Evolutionary conservation across 495 filamentous ascomycete genomes (phyloP), one percentile per base, ranked within the genome.

Genomic region (Clavariopsis aquatica): DNA sequence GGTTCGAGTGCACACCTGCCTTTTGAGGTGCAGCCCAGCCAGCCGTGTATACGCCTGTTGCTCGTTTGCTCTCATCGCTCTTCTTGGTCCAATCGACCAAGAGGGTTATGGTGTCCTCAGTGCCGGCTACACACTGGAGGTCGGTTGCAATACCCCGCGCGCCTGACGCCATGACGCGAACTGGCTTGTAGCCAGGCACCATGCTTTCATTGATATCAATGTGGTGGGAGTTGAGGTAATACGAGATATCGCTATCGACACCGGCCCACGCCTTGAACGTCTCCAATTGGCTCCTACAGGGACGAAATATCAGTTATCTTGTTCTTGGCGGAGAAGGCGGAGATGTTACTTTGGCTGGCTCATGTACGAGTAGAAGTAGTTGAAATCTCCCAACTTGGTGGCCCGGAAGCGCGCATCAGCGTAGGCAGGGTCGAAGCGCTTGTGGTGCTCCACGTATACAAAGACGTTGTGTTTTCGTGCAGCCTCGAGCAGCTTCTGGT

Each of bases 281-380:
- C 78, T 95, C 90, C 6, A 97, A 82, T 77, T 96, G 93, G 20
- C 62, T 65, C 53, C 60, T 64, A 15, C 20, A 28, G 19, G 4
- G 27, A 6, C 5, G 23, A 1, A 56, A 9, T 17, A 15, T 64
- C 17, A 46, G 36, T 23, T 38, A 38, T 15, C 23, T 47, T 34
- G 27, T 15, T 47, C n/a, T n/a, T 29, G 29, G 51, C 23, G 41
- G 23, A 34, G 26, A 57, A 28, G 27, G 31, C 17, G 13, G 36
- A 28, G 52, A 57, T 12, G 2, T 56, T 76, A 87, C 74, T 97
- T 96, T 23, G 93, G 93, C 81, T 97, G 93, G 53, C 85, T 89
- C 93, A 97, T 96, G 80, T 96, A 97, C 66, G 84, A 88, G 80
- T 96, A 96, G 77, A 96, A 97, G 81, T 96, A 96, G 78, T 95